phyloP scores from a whole-genome alignment of 495 filamentous ascomycete species.

The Xylaria nigripes region DNA sequence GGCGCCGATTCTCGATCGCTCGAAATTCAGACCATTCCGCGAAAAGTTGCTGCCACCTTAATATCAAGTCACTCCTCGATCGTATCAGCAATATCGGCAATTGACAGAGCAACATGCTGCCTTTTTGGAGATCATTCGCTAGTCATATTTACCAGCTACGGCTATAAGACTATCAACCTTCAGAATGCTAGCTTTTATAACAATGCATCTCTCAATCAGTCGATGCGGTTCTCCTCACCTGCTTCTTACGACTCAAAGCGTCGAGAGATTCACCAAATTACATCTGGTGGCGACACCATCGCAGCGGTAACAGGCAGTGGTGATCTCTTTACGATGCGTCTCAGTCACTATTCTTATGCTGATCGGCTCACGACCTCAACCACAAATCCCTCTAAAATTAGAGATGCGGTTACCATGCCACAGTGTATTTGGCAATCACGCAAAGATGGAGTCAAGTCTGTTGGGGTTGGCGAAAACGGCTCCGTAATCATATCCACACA shows the following conservation, averaged over 20 bases:
- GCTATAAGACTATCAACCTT: constrained; percentile 78
- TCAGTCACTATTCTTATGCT: constrained; percentile 57
- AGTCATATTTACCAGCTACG: constrained; percentile 88
- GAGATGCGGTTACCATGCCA: constrained; percentile 63
- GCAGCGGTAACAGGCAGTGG: constrained; percentile 76
- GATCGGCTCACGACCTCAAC: constrained; percentile 59
- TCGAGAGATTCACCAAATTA: constrained; percentile 65
- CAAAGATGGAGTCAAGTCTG: constrained; percentile 76
- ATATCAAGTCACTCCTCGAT: constrained; percentile 62
- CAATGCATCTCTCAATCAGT: constrained; percentile 51
- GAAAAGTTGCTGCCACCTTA: constrained; percentile 79
- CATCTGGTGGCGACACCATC: constrained; percentile 79
- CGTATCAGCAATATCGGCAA: constrained; percentile 64
- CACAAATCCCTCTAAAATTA: constrained; percentile 81
- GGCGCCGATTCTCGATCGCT: constrained; percentile 90
- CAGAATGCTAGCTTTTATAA: constrained; percentile 60
- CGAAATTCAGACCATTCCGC: constrained; percentile 68
- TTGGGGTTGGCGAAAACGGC: constrained; percentile 84
- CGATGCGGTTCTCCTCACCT: constrained; percentile 50
- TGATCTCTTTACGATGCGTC: constrained; percentile 72
- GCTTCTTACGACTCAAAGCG: constrained; percentile 56
- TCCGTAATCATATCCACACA: constrained; percentile 91
- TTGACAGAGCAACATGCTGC: constrained; percentile 81
- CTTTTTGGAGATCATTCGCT: constrained; percentile 82
- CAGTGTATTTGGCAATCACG: constrained; percentile 79